phyloP scores from a whole-genome alignment of 2,329 filamentous ascomycete genomes.

The Ilyonectria sp. region DNA sequence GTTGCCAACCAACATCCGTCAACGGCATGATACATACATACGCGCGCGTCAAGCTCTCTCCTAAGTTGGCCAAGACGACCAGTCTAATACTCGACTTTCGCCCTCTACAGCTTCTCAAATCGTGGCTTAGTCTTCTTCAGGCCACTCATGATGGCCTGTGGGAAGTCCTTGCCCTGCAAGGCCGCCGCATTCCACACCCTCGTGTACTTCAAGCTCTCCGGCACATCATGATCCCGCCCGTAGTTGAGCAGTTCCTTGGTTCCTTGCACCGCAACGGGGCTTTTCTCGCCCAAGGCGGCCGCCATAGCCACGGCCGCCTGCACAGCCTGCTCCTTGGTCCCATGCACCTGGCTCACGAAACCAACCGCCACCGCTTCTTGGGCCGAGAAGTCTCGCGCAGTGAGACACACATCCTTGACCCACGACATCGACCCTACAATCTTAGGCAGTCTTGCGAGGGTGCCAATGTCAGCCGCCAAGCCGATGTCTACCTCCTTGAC shows the following conservation, averaged over 20 bases:
- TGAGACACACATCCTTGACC: constrained; percentile 85
- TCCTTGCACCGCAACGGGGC: constrained; percentile 87
- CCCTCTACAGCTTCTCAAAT: constrained; percentile 83
- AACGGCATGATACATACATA: neutral
- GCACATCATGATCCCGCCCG: constrained; percentile 82
- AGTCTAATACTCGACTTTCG: neutral
- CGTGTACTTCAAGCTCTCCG: constrained; percentile 87
- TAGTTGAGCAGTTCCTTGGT: constrained; percentile 92
- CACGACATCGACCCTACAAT: constrained; percentile 79
- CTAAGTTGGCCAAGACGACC: neutral
- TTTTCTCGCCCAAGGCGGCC: constrained; percentile 80
- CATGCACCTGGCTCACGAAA: constrained; percentile 77
- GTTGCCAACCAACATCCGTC: neutral
- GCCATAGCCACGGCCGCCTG: constrained; percentile 75
- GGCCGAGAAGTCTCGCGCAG: constrained; percentile 78
- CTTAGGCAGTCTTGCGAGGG: constrained; percentile 80
- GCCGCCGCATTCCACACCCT: constrained; percentile 89
- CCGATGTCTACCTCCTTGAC: constrained; percentile 90
- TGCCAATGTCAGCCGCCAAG: constrained; percentile 84
- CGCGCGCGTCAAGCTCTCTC: neutral
- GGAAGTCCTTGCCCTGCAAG: constrained; percentile 85
- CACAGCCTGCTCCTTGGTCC: constrained; percentile 75
- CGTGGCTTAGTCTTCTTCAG: constrained; percentile 84
- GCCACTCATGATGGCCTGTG: constrained; percentile 80
- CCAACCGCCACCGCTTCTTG: constrained; percentile 80